Conservation (phyloP, 2,329 filamentous ascomycete genomes). For the Talaromyces sp. region DNA sequence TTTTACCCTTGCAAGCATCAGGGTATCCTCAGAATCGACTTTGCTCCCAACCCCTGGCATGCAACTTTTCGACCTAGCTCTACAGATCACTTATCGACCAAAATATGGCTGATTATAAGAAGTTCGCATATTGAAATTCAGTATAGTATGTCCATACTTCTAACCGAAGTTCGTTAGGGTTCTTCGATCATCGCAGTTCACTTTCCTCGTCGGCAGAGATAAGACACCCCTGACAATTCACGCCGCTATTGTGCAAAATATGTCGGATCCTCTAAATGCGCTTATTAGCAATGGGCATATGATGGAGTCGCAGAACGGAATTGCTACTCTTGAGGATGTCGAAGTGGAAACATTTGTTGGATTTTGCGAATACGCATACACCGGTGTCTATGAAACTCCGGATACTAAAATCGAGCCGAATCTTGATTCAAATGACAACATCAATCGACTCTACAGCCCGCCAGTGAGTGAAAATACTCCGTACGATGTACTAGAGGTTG, state of each 20-base stretch:
- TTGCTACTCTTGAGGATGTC: constrained; percentile 23
- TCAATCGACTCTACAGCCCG: neutral
- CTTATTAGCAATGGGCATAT: constrained; percentile 9
- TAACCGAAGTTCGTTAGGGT: neutral
- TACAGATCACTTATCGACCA: neutral
- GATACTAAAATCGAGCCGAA: neutral
- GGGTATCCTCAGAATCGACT: too few species aligned
- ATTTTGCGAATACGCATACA: neutral
- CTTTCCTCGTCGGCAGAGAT: neutral
- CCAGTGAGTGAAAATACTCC: too few species aligned
- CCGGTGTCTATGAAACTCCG: neutral
- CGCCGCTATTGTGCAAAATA: neutral
- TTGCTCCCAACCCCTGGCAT: too few species aligned
- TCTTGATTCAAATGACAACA: neutral
- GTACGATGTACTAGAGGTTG: constrained; percentile 21
- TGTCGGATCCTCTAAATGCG: constrained; percentile 7
- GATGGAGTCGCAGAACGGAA: constrained; percentile 4
- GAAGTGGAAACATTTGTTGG: constrained; percentile 1
- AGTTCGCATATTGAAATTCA: neutral
- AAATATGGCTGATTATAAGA: neutral
- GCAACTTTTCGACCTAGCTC: too few species aligned
- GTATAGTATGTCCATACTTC: neutral
- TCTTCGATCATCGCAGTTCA: neutral
- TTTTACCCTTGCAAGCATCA: too few species aligned
- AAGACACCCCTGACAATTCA: neutral